Conservation (phyloP, 2,329 filamentous ascomycete species). For the Cryphonectria carpinicola region DNA sequence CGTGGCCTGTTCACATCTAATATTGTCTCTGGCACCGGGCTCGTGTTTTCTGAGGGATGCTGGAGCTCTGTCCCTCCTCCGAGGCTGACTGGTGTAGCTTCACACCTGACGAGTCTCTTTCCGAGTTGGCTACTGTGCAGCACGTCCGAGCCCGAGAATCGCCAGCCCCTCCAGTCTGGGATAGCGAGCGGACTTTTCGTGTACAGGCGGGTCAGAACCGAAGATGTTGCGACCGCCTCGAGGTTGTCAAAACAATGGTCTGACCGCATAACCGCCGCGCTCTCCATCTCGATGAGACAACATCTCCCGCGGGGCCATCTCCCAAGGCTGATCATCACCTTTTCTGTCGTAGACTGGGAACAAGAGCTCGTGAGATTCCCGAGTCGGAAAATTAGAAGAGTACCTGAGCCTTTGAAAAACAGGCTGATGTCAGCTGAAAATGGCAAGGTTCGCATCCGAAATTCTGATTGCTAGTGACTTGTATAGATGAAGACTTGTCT, state of each 20-base stretch:
- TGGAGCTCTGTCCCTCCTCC: not conserved
- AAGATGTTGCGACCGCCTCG: not conserved
- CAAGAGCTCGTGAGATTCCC: not conserved
- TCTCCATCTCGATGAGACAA: not conserved
- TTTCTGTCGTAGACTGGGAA: not conserved
- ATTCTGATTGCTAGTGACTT: not conserved
- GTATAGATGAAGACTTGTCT: not conserved
- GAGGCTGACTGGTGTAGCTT: not conserved
- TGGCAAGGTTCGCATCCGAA: too few relatives aligned
- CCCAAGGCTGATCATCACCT: not conserved
- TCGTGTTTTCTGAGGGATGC: not conserved
- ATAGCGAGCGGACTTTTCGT: not conserved
- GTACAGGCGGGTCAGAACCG: not conserved
- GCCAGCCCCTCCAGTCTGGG: not conserved
- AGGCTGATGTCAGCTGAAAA: not conserved
- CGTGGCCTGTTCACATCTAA: not conserved
- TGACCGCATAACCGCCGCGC: not conserved
- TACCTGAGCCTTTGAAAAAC: not conserved
- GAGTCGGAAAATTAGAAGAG: not conserved
- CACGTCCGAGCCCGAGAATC: not conserved
- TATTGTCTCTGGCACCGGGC: not conserved
- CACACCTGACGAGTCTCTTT: not conserved
- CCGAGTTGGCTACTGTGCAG: not conserved
- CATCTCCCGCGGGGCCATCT: not conserved
- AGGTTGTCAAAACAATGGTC: not conserved